Conservation (phyloP, 345 rosid species). For the Sisymbrium altissimum region DNA sequence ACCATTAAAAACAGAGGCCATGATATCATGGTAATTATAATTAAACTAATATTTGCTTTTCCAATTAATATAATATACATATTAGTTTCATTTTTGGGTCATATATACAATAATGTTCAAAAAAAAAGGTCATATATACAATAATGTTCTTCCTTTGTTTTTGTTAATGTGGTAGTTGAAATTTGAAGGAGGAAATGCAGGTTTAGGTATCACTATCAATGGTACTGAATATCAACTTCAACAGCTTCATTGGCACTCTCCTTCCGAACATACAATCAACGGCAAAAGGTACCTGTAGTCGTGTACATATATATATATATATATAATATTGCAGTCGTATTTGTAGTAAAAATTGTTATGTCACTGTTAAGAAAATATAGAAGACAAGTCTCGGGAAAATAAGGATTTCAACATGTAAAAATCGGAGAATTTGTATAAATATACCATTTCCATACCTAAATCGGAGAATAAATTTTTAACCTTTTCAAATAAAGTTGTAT, state of each 20-base stretch:
- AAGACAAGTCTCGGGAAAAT: background rate
- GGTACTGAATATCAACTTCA: constrained; percentile 48
- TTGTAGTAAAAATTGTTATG: background rate
- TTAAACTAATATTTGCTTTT: background rate
- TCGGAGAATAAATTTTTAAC: no score
- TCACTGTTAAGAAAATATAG: background rate
- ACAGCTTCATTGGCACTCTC: constrained; percentile 81
- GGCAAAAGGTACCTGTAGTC: constrained; percentile 47
- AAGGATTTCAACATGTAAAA: no score
- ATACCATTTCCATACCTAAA: no score
- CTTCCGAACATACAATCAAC: constrained; percentile 73
- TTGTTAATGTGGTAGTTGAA: constrained; percentile 26
- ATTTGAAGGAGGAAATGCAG: constrained; percentile 51
- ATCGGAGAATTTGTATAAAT: no score
- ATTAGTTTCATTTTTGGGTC: background rate
- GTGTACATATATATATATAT: background rate
- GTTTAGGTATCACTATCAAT: constrained; percentile 47
- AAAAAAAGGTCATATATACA: background rate
- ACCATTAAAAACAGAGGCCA: constrained; percentile 78
- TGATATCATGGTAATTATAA: constrained; percentile 65
- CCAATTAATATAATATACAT: background rate
- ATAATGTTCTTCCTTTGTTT: background rate
- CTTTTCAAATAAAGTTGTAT: background rate
- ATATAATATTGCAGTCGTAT: background rate
- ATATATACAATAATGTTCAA: background rate